Evolutionary conservation across 2,329 filamentous ascomycete species (phyloP).

Genomic region (Pseudogymnoascus sp.): DNA sequence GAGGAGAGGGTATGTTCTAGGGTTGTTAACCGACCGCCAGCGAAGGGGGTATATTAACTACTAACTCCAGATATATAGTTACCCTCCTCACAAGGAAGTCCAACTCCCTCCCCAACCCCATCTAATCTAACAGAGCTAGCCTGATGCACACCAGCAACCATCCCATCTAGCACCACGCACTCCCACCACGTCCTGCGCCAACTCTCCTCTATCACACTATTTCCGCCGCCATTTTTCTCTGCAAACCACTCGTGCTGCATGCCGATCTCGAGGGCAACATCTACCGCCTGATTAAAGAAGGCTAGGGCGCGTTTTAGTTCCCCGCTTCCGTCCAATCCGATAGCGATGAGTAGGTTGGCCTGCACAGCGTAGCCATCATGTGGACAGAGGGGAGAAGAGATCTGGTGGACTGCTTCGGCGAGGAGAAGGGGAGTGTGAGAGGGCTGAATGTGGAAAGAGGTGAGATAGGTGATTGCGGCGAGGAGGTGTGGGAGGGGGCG

Average conservation of each 20-base stretch:
- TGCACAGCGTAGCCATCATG: conserved; percentile 65
- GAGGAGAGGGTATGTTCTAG: conserved; percentile 52
- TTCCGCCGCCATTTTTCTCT: conserved; percentile 53
- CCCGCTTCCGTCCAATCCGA: conserved; percentile 71
- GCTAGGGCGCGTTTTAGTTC: conserved; percentile 63
- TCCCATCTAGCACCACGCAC: conserved; percentile 59
- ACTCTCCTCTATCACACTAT: conserved; percentile 69
- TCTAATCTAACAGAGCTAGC: conserved; percentile 65
- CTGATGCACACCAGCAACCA: conserved; percentile 74
- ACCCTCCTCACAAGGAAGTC: conserved; percentile 76
- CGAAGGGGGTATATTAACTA: conserved; percentile 17
- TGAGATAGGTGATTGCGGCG: conserved; percentile 51
- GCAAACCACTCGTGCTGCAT: conserved; percentile 68
- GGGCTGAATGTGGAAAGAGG: conserved; percentile 49
- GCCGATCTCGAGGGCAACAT: conserved; percentile 67
- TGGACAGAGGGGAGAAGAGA: conserved; percentile 41
- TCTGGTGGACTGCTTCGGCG: conserved; percentile 51
- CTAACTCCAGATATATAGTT: conserved; percentile 58
- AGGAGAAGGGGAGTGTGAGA: conserved; percentile 45
- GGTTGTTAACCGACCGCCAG: conserved; percentile 30
- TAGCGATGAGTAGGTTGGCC: conserved; percentile 67
- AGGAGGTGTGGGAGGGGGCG: conserved; percentile 36
- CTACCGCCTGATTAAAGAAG: conserved; percentile 61
- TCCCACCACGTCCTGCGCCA: conserved; percentile 92
- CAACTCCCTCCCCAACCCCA: conserved; percentile 60